Base-by-base conservation (phyloP, 805 yeast species). In the Candida ficus region DNA sequence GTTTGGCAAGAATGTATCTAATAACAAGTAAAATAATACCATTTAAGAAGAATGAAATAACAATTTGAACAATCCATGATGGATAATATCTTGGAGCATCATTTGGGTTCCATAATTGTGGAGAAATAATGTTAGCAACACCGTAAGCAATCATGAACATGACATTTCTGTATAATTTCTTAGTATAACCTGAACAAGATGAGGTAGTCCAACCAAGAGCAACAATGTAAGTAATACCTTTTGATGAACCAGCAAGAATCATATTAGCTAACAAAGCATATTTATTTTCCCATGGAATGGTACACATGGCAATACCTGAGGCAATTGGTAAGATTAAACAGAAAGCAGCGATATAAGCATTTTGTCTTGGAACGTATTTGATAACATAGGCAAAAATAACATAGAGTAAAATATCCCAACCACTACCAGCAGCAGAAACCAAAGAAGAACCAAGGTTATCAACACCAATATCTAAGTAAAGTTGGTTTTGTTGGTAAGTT, bases 41-140 rank as follows among this genome's bases (percentile, higher is more conserved):
- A 0, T 68, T 60, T 13, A 52, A 23, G 18, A 57, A 44, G 50
- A 63, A 75, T 28, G 75, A 59, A n/a, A 71, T 48, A 13, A 70
- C 70, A 36, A 74, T 68, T 41, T 71, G 76, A 8, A 71, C 66
- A 34, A 63, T 60, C 79, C 80, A 69, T 4, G 76, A 71, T 3
- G 61, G 57, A 29, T 56, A 49, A 46, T 67, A 71, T 26, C 67
- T 45, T 28, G 79, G 79, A 23, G 62, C 66, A 48, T 62, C 67
- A 23, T 44, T 53, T 9, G 28, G 58, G 58, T 12, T 2, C 75
- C 76, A 74, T 27, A 73, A 52, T 48, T 73, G 78, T 4, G 78
- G 73, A 7, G 75, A 66, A 25, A 71, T 59, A 26, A 73, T 56
- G 47, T 73, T 73, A 7, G 67, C 59, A 29, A 70, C 46, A 29